Base-by-base conservation (phyloP, 306 rosid genomes). In the Prunus kanzakura region DNA sequence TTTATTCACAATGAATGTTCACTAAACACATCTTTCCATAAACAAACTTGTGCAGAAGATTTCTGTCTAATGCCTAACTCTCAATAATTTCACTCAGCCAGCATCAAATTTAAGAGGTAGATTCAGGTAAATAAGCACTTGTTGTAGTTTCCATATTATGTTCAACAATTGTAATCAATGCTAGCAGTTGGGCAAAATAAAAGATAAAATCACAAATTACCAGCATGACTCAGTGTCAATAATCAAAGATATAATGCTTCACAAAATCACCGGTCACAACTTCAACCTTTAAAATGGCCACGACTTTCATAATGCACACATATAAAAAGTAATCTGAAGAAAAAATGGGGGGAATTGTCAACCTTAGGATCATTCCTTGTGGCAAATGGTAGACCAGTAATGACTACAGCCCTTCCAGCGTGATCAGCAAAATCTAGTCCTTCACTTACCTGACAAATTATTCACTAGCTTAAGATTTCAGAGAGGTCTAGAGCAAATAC, bases 341-440 rank as follows among this genome's bases (percentile, higher is more conserved):
- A 29, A 43, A 80, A 74, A 20, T 12, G 35, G 57, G 69, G 19
- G 46, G 65, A 41, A 78, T 67, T 27, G 67, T 80, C 83, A 80
- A 93, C 98, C 98, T 94, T 94, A 69, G 96, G 89, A 84, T 94
- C 98, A 72, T 82, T 91, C 82, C 76, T 46, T 61, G 97, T 85
- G 71, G 98, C 91, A 87, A 81, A 94, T 73, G 97, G 98, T 88
- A 94, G 67, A 61, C 98, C 98, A 80, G 97, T 91, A 82, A 91
- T 70, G 79, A 91, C 84, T 50, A 94, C 98, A 82, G 97, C 98
- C 85, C 98, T 85, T 78, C 98, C 98, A 67, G 98, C 96, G 41
- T 89, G 96, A 81, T 94, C 98, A 1, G 97, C 98, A 84, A 94
- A 94, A 90, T 94, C 97, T 76, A 94, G 84, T 70, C 98, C 97